Evolutionary conservation across 2,329 filamentous ascomycete genomes (phyloP), one percentile per base, ranked within the genome.

Genomic region (Cadophora gregata): DNA sequence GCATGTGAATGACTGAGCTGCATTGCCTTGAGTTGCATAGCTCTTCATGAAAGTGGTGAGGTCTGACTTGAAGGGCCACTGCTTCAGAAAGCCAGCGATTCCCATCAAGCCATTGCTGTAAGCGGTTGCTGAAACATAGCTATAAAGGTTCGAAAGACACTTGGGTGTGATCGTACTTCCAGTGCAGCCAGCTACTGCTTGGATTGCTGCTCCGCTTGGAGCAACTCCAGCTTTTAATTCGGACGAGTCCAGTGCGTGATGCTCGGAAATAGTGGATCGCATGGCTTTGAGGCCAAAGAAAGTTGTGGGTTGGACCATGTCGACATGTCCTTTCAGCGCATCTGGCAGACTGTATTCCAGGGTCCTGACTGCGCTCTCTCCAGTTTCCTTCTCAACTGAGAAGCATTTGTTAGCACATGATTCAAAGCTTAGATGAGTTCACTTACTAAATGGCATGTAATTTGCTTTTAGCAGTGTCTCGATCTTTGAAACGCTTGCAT

Each of bases 271-370:
- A 1, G 65, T 73, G 12, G 74, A 75, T 73, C 45, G 73, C 68
- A 73, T 76, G 67, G 65, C 67, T 77, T 69, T 71, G 66, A 76
- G 66, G 70, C 73, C 84, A 77, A 88, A 89, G 1, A 85, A 86
- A 53, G 83, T 88, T 1, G 86, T 88, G 4, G 86, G 86, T 74
- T 88, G 85, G 38, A 88, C 83, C 24, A 84, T 81, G 69, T 86
- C 84, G 66, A 89, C 85, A 71, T 87, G 86, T 50, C 80, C 79
- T 71, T 87, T 84, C 8, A 88, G 79, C 68, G 85, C 80, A 42
- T 75, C 74, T 24, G 86, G 86, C 2, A 89, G 67, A 51, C 73
- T 75, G 69, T 76, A 76, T 38, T 74, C 62, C 1, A 76, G 69
- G 33, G 75, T 76, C 66, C 75, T 69, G 14, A 75, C 58, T 4